These are phyloP conservation scores for Xylaria hypoxylon DNA, from an alignment of 2,329 filamentous ascomycete species.

Conservation along the genomic window DNA sequence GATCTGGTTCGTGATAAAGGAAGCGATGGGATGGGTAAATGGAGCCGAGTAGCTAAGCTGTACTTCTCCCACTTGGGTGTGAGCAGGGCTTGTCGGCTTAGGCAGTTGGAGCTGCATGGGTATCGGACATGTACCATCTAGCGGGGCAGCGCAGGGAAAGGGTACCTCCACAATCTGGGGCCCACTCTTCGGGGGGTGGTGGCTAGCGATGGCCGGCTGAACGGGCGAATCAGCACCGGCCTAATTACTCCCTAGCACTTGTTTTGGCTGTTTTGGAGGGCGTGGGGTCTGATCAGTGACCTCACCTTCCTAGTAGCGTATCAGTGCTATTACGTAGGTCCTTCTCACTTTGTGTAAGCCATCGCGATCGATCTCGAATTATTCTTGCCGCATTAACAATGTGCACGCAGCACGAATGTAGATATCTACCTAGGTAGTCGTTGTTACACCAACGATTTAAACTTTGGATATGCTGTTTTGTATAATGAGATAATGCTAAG, in stretches of 20 bases:
- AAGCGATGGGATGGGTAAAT: constrained; percentile 44
- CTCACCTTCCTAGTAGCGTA: constrained; percentile 41
- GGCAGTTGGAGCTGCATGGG: constrained; percentile 26
- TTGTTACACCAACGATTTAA: too few relatives aligned
- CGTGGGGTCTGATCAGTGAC: constrained; percentile 41
- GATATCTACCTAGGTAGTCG: background rate
- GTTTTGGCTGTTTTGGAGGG: constrained; percentile 25
- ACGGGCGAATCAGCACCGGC: constrained; percentile 50
- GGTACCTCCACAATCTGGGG: constrained; percentile 30
- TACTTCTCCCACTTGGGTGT: constrained; percentile 29
- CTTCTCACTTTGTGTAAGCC: background rate
- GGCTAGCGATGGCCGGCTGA: constrained; percentile 45
- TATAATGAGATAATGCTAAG: too few relatives aligned
- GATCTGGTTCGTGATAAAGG: constrained; percentile 52
- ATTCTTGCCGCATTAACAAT: constrained; percentile 3
- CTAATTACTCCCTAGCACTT: constrained; percentile 47
- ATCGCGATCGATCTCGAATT: constrained; percentile 14
- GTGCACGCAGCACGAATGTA: too few relatives aligned
- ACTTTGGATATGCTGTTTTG: background rate
- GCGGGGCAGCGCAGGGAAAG: constrained; percentile 3
- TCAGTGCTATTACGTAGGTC: constrained; percentile 35
- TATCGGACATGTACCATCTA: constrained; percentile 9
- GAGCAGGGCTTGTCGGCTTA: constrained; percentile 32
- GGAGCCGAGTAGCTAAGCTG: constrained; percentile 42
- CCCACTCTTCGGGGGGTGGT: constrained; percentile 19